Percentiles rank a stretch among this genome's conserved stretches.
Evolutionary conservation across 345 rosid genomes (phyloP).

Genomic region (Boechera stricta): DNA sequence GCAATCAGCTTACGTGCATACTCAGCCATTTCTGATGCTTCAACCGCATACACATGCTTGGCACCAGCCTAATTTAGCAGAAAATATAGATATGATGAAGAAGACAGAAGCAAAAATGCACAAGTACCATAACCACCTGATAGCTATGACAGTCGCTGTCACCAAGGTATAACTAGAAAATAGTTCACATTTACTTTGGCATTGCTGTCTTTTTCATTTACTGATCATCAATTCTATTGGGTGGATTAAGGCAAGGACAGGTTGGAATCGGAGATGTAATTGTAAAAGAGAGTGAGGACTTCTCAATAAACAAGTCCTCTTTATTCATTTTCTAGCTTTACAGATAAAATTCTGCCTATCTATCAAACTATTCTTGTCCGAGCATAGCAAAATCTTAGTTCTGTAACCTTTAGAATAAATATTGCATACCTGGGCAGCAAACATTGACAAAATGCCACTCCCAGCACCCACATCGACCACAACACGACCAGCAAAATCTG

Average conservation of each 20-base stretch:
- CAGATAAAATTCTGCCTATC: background rate
- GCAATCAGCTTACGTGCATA: slow-evolving; percentile 94
- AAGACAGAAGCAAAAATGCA: slow-evolving; percentile 21
- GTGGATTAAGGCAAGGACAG: slow-evolving; percentile 5
- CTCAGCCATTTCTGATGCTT: slow-evolving; percentile 99
- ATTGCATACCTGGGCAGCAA: slow-evolving; percentile 91
- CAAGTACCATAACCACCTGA: slow-evolving; percentile 6
- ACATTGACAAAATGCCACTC: slow-evolving; percentile 94
- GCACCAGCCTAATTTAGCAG: slow-evolving; percentile 83
- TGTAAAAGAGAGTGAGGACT: background rate
- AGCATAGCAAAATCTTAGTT: slow-evolving; percentile 21
- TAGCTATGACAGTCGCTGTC: background rate
- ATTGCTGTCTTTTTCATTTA: background rate
- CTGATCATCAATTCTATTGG: background rate
- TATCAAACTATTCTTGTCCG: slow-evolving; percentile 14
- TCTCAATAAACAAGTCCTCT: background rate
- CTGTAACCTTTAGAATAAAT: background rate
- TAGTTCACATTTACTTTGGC: background rate
- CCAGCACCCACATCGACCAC: slow-evolving; percentile 99
- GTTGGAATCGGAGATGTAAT: background rate
- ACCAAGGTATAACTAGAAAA: background rate
- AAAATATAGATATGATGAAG: slow-evolving; percentile 26
- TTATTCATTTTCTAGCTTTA: slow-evolving; percentile 3
- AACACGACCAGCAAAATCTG: slow-evolving; percentile 84
- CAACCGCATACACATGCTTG: slow-evolving; percentile 98